Evolutionary conservation across 1,139 yeast genomes (phyloP).

Genomic region (Entelexis paramagnoliae): DNA sequence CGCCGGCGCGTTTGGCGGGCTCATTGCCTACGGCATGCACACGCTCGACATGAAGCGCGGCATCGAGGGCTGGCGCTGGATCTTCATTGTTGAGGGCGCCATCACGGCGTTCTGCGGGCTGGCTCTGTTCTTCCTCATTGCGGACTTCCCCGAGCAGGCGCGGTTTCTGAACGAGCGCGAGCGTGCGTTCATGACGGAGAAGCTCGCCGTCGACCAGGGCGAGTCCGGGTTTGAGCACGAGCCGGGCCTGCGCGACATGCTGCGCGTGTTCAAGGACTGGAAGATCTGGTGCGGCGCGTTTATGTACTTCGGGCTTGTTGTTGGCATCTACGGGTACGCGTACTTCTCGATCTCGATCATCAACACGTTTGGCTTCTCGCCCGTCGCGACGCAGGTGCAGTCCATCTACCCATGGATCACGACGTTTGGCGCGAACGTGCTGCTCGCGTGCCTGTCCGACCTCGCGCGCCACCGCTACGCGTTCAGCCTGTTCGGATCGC

Average conservation of each 20-base stretch:
- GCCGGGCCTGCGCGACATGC: slow-evolving; percentile 30
- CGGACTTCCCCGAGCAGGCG: slow-evolving; percentile 69
- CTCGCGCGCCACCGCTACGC: slow-evolving; percentile 39
- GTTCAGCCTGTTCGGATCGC: slow-evolving; percentile 38
- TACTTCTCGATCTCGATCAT: slow-evolving; percentile 60
- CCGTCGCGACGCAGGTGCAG: slow-evolving; percentile 53
- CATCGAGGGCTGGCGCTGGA: slow-evolving; percentile 57
- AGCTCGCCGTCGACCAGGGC: slow-evolving; percentile 39
- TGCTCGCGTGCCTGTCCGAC: slow-evolving; percentile 40
- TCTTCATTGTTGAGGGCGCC: slow-evolving; percentile 63
- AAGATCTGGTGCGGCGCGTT: slow-evolving; percentile 48
- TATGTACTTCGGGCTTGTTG: slow-evolving; percentile 51
- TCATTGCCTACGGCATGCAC: slow-evolving; percentile 54
- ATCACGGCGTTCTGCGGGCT: slow-evolving; percentile 55
- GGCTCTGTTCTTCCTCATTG: slow-evolving; percentile 51
- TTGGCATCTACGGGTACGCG: slow-evolving; percentile 64
- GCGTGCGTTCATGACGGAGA: slow-evolving; percentile 34
- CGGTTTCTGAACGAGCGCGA: slow-evolving; percentile 36
- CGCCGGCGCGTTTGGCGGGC: slow-evolving; percentile 77
- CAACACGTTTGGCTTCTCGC: slow-evolving; percentile 46
- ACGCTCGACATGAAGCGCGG: slow-evolving; percentile 44
- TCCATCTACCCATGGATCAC: slow-evolving; percentile 66
- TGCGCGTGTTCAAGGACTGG: slow-evolving; percentile 33
- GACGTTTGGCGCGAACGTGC: slow-evolving; percentile 48
- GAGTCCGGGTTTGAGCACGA: slow-evolving; percentile 34